Evolutionary conservation across 2,329 filamentous ascomycete genomes (phyloP), one percentile per base, ranked within the genome.

Genomic region (Botryosphaeria dothidea): DNA sequence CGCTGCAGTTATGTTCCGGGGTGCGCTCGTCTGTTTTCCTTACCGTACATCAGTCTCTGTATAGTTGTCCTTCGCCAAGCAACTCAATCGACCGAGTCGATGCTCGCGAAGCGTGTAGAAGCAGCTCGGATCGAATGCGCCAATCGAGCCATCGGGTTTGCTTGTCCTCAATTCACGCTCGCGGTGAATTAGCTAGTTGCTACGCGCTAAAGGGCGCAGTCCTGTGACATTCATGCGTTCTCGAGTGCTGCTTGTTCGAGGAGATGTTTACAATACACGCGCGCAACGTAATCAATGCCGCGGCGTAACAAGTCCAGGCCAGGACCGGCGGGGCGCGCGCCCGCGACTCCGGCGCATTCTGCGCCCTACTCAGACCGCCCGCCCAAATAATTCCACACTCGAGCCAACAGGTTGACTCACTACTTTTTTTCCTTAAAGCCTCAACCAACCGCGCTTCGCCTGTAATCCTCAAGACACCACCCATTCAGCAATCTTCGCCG

Each of bases 401-500:
- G 11, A 1, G 25, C 29, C 19, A 34, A 46, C 38, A 21, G n/a
- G 21, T 56, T 64, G 48, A 64, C 61, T 64, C 61, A 56, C 61
- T 64, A 27, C 58, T 62, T 62, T 62, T 62, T 51, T 21, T 15
- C 17, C 15, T 17, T 4, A n/a, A n/a, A n/a, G 19, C 34, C 36
- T 19, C 51, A 29, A 49, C 29, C 58, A 17, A 41, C 57, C 58
- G 46, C 61, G 27, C 51, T 49, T 49, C 60, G 29, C 57, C 49
- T 64, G 58, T 54, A 61, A 60, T 29, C 66, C n/a, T 41, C 2
- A 25, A n/a, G 76, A 21, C 3, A 19, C n/a, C n/a, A 21, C 36
- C 23, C 4, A 2, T 31, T 34, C n/a, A 7, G 9, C 7, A 8
- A 9, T 7, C 11, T 77, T 74, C 67, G 15, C n/a, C n/a, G 41